Conservation (phyloP, 2,329 filamentous ascomycete genomes). For the Epichloe bromicola region DNA sequence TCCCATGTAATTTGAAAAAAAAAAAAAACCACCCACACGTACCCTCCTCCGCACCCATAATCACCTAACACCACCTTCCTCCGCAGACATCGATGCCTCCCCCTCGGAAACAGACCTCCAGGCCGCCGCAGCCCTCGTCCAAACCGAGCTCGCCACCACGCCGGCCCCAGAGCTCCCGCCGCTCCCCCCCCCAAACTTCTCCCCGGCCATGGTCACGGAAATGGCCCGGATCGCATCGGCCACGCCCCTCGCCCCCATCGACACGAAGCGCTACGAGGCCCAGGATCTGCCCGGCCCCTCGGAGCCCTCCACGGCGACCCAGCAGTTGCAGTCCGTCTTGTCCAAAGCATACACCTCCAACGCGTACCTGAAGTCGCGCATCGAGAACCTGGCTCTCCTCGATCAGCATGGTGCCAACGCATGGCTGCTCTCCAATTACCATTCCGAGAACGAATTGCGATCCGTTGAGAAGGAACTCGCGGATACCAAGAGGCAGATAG, state of each 20-base stretch:
- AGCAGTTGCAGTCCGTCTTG: conserved; percentile 56
- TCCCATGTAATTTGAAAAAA: conserved; percentile 48
- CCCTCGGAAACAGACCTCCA: conserved; percentile 50
- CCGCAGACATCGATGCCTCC: conserved; percentile 64
- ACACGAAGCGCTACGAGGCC: conserved; percentile 73
- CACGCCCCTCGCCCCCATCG: conserved; percentile 40
- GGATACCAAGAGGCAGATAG: conserved; percentile 52
- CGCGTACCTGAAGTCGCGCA: conserved; percentile 38
- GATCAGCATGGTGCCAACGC: conserved; percentile 77
- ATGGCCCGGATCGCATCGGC: conserved; percentile 39
- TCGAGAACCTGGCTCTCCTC: conserved; percentile 53
- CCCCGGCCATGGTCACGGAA: background rate
- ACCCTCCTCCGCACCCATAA: no score
- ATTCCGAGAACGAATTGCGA: conserved; percentile 55
- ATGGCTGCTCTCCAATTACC: conserved; percentile 78
- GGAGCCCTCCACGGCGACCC: conserved; percentile 16
- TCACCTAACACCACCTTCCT: no score
- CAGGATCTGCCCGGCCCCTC: conserved; percentile 36
- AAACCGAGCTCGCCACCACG: conserved; percentile 36
- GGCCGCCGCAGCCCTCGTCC: conserved; percentile 57
- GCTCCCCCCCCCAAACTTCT: background rate
- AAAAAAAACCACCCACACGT: background rate
- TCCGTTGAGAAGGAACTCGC: conserved; percentile 64
- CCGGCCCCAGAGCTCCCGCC: background rate
- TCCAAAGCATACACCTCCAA: conserved; percentile 36